Evolutionary conservation across 495 filamentous ascomycete species (phyloP), one percentile per base, ranked within the genome.

Genomic region (Echria macrotheca): DNA sequence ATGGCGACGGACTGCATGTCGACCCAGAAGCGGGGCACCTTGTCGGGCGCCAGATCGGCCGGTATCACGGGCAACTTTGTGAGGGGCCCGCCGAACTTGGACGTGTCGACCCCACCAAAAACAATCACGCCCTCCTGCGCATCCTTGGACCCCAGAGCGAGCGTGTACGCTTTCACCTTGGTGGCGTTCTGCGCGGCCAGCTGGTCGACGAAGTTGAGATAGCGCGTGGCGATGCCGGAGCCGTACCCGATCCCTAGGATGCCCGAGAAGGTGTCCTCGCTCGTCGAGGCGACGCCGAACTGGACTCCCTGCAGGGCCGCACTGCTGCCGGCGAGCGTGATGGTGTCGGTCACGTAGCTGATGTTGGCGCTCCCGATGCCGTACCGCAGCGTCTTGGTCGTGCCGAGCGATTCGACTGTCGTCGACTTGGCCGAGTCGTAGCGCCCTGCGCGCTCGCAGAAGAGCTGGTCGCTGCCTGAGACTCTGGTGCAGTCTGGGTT

Each of bases 31-130:
- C 71, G 58, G 8, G 71, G 72, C 1, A 74, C 71, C 12, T 50
- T 9, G 49, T 76, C 72, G 9, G 72, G 72, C 2, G 70, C 65
- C 7, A 55, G 25, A 8, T 22, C 47, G 44, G 75, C 72, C 5
- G 71, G 69, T 18, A 83, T 69, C 24, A 94, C 77, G 12, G 87
- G 87, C 9, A 91, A 60, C 4, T 74, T 83, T 44, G 80, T 65
- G 9, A 98, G 77, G 1, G 69, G 53, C 14, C 90, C 93, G 11
- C 69, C 70, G 61, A 85, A 98, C 63, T 95, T 96, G 32, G 73
- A 80, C 0, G 85, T 89, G 60, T 98, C 85, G 28, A 98, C 78
- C 12, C 91, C 93, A 19, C 93, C 93, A 58, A 98, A 98, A 19
- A 98, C 77, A 37, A 98, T 83, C 6, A 84, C 80, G n/a, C 93